Base-by-base conservation (phyloP, 495 filamentous ascomycete genomes). In the Neurospora sp. region DNA sequence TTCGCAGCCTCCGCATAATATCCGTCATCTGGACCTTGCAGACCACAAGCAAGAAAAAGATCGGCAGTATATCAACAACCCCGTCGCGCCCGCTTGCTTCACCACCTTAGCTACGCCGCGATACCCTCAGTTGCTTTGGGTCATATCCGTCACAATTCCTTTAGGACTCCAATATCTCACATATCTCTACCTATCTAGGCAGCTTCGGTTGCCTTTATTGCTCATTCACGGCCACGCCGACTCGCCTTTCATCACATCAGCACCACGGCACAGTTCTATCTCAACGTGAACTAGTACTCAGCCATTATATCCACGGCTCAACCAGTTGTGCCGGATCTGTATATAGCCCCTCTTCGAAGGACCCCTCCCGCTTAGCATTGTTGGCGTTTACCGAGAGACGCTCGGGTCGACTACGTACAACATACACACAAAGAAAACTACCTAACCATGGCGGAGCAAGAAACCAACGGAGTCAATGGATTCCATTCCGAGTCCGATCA, bases 381-480 rank as follows among this genome's bases (percentile, higher is more conserved):
- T 65, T 65, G 27, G 53, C 5, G 22, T 61, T 61, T 16, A 61
- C 53, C 27, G 53, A 61, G 53, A 27, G 53, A 35, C 53, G 53
- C 53, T 65, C 53, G 53, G 53, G 53, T 65, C 53, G 27, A 65
- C 35, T 65, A 65, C 53, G 53, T 65, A 35, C 27, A 18, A 65
- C 12, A 65, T 35, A 65, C 27, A 22, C 48, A 65, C 53, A 65
- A 65, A 65, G 53, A 65, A 65, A 65, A 18, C 53, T 9, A 35
- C 27, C 53, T 37, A 7, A 65, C 53, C 53, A 65, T 65, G 53
- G 53, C 53, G 53, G 53, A 65, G 14, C 53, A 65, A 61, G 53
- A 61, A 61, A 59, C 74, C 10, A 81, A 82, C 77, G 80, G 80
- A n/a, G 72, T 80, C 74, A 76, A 77, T 76, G 77, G 78, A 48